These are phyloP conservation scores for Cytidiella melzeri DNA, from an alignment of 768 basidiomycete species.

Conservation along the genomic window DNA sequence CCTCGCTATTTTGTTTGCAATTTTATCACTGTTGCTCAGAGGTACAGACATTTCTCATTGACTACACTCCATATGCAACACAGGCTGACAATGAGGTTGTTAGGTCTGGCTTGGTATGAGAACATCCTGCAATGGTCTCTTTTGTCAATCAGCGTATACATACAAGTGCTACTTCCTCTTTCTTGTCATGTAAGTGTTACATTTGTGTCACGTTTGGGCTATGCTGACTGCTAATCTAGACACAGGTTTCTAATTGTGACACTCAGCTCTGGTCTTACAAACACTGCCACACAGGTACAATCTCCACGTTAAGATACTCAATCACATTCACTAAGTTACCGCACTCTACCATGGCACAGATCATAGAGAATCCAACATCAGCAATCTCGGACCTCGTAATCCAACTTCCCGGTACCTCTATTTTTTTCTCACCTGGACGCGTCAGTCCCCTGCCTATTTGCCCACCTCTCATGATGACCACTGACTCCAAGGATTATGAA, in stretches of 20 bases:
- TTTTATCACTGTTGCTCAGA: slow-evolving; percentile 53
- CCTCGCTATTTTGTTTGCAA: slow-evolving; percentile 53
- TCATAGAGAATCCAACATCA: slow-evolving; percentile 37
- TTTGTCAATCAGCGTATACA: slow-evolving; percentile 67
- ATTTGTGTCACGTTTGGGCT: background rate
- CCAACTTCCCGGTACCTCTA: slow-evolving; percentile 49
- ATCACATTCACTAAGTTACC: no score
- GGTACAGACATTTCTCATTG: slow-evolving; percentile 31
- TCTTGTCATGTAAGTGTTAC: slow-evolving; percentile 42
- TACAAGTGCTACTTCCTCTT: slow-evolving; percentile 62
- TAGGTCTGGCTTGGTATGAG: slow-evolving; percentile 57
- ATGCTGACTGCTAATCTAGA: slow-evolving; percentile 20
- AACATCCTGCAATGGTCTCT: slow-evolving; percentile 63
- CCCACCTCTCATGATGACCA: background rate
- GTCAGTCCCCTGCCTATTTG: slow-evolving; percentile 18
- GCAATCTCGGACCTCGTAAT: slow-evolving; percentile 39
- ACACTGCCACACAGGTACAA: slow-evolving; percentile 23
- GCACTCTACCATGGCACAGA: no score
- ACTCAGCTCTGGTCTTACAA: slow-evolving; percentile 52
- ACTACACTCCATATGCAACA: background rate
- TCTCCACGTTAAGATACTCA: slow-evolving; percentile 17
- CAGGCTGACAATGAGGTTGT: background rate
- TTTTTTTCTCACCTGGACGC: slow-evolving; percentile 62
- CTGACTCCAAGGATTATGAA: background rate
- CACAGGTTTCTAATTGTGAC: slow-evolving; percentile 74